Conservation (phyloP, 345 rosid genomes). For the Luvunga scandens region DNA sequence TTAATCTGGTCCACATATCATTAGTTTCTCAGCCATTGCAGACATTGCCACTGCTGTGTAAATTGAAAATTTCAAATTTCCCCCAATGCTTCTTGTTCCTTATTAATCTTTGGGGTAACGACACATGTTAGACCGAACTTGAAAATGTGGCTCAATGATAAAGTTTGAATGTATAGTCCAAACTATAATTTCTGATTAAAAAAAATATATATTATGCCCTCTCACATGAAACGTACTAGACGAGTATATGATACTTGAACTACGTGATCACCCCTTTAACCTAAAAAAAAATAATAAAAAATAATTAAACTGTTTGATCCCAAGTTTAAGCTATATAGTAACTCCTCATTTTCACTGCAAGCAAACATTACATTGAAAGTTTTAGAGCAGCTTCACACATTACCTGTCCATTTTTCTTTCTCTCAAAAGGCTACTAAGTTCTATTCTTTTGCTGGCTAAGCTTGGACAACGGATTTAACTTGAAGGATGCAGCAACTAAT, state of each 20-base stretch:
- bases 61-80: not conserved
- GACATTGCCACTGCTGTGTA: not conserved
- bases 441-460: not conserved
- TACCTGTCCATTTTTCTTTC: not conserved
- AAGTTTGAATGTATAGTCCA: not conserved
- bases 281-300: too few species aligned
- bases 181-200: too few species aligned
- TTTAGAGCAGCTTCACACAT: not conserved
- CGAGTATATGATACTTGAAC: too few species aligned
- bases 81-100: not conserved
- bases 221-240: too few species aligned
- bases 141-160: not conserved
- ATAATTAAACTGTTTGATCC: too few species aligned
- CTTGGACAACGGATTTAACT: not conserved
- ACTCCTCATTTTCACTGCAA: too few species aligned
- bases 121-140: not conserved
- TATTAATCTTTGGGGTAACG: not conserved
- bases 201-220: too few species aligned
- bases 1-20: not conserved
- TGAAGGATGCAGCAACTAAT: conserved; percentile 3
- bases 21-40: not conserved
- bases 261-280: too few species aligned
- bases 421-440: not conserved
- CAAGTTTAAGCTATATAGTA: too few species aligned
- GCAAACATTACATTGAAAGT: too few species aligned